Evolutionary conservation across 2,329 filamentous ascomycete genomes (phyloP), one percentile per base, ranked within the genome.

Genomic region (Fusarium goolgardi): DNA sequence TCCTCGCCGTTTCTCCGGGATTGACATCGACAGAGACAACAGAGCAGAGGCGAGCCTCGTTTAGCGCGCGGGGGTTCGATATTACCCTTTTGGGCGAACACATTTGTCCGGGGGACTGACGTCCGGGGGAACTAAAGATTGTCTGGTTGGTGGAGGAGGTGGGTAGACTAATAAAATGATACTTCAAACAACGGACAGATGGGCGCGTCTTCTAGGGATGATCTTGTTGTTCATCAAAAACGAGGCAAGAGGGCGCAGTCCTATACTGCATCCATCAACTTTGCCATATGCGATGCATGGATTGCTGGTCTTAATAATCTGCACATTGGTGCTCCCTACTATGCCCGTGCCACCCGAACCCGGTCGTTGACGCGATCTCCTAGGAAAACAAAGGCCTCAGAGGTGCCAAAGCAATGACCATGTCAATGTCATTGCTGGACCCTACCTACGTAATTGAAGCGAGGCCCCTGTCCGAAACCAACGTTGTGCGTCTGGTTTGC

Each of bases 1-100:
- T 51, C 59, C 41, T 60, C 58, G 59, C 70, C 65, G 57, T 71
- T 72, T 53, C 65, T 71, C 65, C 70, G 59, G 63, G 65, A 67
- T 63, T 65, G 40, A 44, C 55, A 65, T 46, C 40, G 21, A 37
- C 50, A 58, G 18, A 63, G 39, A 41, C 59, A 46, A 35, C 50
- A 23, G 40, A 61, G 32, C 46, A 23, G 43, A 61, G 40, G 43
- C 47, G 32, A 39, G 23, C 32, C 32, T 50, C 32, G 47, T 50
- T 50, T 27, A 50, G 27, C 23, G 62, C 60, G 70, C 55, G 61
- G 69, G 60, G 55, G 55, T 27, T 37, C 58, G 23, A 39, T 32
- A 46, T 65, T 72, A 21, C 70, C 65, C 43, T 21, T 69, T 72
- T 67, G 41, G 66, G 70, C 55, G 47, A 55, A 29, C 29, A 43